A percentile compares a stretch with the other conserved stretches of the same genome.
These are phyloP conservation scores for Cryphonectria parasitica DNA, from an alignment of 2,329 filamentous ascomycete genomes.

Conservation along the genomic window DNA sequence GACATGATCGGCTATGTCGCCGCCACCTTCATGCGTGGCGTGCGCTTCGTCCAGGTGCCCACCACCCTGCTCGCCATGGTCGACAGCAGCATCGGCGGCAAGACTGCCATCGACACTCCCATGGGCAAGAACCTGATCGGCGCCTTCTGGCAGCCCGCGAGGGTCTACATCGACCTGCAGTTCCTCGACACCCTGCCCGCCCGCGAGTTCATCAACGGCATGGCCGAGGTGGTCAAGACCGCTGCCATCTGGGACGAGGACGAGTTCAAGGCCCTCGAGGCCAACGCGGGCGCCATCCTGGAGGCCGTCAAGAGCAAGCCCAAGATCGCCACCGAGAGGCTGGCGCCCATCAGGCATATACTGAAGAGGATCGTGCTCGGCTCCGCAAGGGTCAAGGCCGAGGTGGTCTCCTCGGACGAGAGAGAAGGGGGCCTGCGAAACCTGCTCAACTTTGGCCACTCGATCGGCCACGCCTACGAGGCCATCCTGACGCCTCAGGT, in stretches of 20 bases:
- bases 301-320: slow-evolving; percentile 68
- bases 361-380: slow-evolving; percentile 83
- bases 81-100: slow-evolving; percentile 96
- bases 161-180: slow-evolving; percentile 90
- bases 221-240: slow-evolving; percentile 98
- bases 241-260: slow-evolving; percentile 92
- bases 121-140: slow-evolving; percentile 96
- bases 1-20: slow-evolving; percentile 98
- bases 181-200: slow-evolving; percentile 90
- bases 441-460: slow-evolving; percentile 95
- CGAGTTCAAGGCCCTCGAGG: slow-evolving; percentile 84
- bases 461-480: slow-evolving; percentile 95
- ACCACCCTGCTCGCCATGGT: slow-evolving; percentile 97
- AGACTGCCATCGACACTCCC: slow-evolving; percentile 96
- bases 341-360: slow-evolving; percentile 71
- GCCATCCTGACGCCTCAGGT: slow-evolving; percentile 94
- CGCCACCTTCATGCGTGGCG: slow-evolving; percentile 96
- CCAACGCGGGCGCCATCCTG: slow-evolving; percentile 78
- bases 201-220: slow-evolving; percentile 95
- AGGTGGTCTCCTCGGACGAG: slow-evolving; percentile 93
- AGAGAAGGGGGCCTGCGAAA: slow-evolving; percentile 92
- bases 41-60: slow-evolving; percentile 94
- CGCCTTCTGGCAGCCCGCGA: slow-evolving; percentile 92
- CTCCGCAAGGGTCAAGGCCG: slow-evolving; percentile 90
- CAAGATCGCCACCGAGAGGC: slow-evolving; percentile 49